Evolutionary conservation across 768 basidiomycete species (phyloP).

Genomic region (Gelatoporia subvermispora): DNA sequence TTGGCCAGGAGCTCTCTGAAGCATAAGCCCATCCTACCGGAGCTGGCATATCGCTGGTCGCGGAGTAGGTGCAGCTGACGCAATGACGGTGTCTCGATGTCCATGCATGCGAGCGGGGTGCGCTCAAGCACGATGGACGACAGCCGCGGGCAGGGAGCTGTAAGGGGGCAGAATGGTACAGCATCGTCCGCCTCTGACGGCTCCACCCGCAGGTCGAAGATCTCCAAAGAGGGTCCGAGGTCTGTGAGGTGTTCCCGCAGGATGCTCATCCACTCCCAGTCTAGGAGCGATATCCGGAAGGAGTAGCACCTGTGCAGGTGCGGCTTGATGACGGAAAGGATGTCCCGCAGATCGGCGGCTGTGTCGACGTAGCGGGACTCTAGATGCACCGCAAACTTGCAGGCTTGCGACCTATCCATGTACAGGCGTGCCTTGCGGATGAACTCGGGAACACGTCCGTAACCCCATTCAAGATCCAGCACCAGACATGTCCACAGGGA

Average conservation of each 20-base stretch:
- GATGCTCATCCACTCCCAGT: constrained; percentile 23
- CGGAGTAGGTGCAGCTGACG: constrained; percentile 20
- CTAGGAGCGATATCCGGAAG: constrained; percentile 22
- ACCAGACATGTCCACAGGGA: constrained; percentile 26
- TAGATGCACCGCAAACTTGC: constrained; percentile 24
- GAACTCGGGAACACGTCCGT: constrained; percentile 20
- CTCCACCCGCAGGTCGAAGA: constrained; percentile 23
- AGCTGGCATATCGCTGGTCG: constrained; percentile 14
- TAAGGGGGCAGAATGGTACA: constrained; percentile 12
- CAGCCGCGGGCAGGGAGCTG: constrained; percentile 22
- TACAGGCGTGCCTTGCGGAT: constrained; percentile 19
- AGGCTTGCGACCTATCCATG: constrained; percentile 23
- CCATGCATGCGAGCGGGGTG: constrained; percentile 22
- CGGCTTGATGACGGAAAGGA: constrained; percentile 22
- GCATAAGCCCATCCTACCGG: constrained; percentile 16
- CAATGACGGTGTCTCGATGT: constrained; percentile 20
- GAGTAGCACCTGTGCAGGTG: constrained; percentile 27
- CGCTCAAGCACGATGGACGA: constrained; percentile 24
- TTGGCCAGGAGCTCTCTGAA: constrained; percentile 21
- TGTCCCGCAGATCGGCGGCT: constrained; percentile 14
- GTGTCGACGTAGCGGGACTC: constrained; percentile 23
- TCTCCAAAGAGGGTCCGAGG: constrained; percentile 23
- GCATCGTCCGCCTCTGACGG: constrained; percentile 22
- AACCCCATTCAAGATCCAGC: constrained; percentile 22
- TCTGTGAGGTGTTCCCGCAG: constrained; percentile 16